Evolutionary conservation across 257 asterid genomes (phyloP).

Genomic region (Solanum sitiens): DNA sequence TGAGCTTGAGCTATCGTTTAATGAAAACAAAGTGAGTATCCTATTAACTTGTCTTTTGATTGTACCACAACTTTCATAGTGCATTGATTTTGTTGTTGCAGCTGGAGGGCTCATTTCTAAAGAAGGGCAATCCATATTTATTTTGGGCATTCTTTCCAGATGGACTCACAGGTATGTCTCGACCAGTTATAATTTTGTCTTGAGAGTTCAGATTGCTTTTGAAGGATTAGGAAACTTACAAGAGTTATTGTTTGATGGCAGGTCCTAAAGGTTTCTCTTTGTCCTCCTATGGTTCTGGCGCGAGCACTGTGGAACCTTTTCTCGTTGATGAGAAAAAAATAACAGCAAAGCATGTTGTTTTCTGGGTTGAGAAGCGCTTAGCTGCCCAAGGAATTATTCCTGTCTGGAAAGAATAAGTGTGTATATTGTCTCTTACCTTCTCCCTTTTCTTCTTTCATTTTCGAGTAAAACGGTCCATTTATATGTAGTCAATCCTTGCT

Average conservation of each 20-base stretch:
- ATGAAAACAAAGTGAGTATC: conserved; percentile 42
- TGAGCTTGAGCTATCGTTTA: conserved; percentile 42
- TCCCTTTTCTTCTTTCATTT: not conserved
- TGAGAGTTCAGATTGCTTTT: not conserved
- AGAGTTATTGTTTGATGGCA: conserved; percentile 6
- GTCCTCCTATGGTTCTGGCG: conserved; percentile 59
- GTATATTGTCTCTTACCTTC: not conserved
- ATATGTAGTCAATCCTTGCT: not conserved
- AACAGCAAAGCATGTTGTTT: conserved; percentile 58
- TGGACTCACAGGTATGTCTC: conserved; percentile 49
- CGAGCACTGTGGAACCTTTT: conserved; percentile 78
- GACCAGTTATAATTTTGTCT: not conserved
- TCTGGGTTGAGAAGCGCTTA: conserved; percentile 93
- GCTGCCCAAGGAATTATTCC: conserved; percentile 96
- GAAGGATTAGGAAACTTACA: not conserved
- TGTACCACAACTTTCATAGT: not conserved
- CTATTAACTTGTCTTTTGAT: not conserved
- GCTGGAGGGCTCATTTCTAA: conserved; percentile 75
- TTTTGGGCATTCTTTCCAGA: conserved; percentile 92
- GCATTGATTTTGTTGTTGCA: conserved; percentile 13
- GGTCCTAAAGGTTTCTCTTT: conserved; percentile 77
- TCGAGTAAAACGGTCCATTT: not conserved
- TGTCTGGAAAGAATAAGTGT: conserved; percentile 58
- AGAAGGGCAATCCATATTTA: conserved; percentile 54
- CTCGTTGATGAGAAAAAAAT: conserved; percentile 77